Evolutionary conservation across 768 basidiomycete species (phyloP).

Genomic region (Pleurotus citrinopileatus): DNA sequence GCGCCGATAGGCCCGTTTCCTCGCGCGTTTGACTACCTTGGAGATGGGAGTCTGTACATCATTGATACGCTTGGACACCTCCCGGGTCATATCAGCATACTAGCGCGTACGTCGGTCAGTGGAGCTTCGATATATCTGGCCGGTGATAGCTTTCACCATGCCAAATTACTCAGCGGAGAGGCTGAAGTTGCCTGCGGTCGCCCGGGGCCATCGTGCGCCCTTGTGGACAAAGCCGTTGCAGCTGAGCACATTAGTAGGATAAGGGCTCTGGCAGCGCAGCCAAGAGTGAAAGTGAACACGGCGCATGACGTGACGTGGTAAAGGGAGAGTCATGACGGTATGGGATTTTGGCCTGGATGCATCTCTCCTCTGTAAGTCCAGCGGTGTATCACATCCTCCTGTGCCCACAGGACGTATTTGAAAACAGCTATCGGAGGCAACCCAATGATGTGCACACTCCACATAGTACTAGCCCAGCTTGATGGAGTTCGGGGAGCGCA

Average conservation of each 20-base stretch:
- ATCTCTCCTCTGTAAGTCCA: slow-evolving; percentile 18
- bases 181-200: slow-evolving; percentile 30
- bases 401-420: no score
- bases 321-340: slow-evolving; percentile 36
- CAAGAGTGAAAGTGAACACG: slow-evolving; percentile 43
- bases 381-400: no score
- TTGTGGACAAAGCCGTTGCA: slow-evolving; percentile 40
- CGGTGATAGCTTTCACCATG: slow-evolving; percentile 56
- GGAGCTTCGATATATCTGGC: slow-evolving; percentile 56
- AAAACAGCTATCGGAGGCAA: no score
- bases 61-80: slow-evolving; percentile 58
- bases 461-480: no score
- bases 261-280: slow-evolving; percentile 30
- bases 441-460: no score
- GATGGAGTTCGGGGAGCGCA: no score
- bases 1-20: slow-evolving; percentile 49
- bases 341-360: slow-evolving; percentile 40
- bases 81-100: slow-evolving; percentile 50
- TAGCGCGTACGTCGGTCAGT: slow-evolving; percentile 49
- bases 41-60: slow-evolving; percentile 58
- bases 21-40: slow-evolving; percentile 47
- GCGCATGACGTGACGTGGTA: slow-evolving; percentile 58
- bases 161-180: slow-evolving; percentile 45
- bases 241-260: slow-evolving; percentile 39
- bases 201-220: slow-evolving; percentile 30